Evolutionary conservation across 139 green algal species (phyloP).

Genomic region (Chlorella sorokiniana): DNA sequence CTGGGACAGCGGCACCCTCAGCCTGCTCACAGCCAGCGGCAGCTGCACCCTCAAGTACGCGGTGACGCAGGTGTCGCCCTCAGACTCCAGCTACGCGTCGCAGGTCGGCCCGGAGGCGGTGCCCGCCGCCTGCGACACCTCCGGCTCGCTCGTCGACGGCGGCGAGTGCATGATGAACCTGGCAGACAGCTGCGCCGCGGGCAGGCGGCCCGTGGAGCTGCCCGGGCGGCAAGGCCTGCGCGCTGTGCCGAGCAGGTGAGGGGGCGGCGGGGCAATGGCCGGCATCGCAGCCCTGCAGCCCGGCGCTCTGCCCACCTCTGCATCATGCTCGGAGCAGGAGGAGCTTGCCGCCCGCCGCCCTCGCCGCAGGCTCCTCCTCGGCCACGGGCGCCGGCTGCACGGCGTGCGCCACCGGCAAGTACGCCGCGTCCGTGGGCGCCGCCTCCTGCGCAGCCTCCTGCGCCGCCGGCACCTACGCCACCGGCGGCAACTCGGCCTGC

Average conservation of each 20-base stretch:
- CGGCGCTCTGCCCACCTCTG: not conserved
- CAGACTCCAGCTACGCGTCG: not conserved
- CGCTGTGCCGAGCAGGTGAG: slow-evolving; percentile 14
- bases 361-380: not conserved
- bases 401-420: slow-evolving; percentile 11
- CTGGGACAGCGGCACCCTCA: slow-evolving; percentile 6
- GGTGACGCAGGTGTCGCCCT: not conserved
- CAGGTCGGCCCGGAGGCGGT: not conserved
- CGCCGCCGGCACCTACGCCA: slow-evolving; percentile 1
- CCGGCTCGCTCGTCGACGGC: not conserved
- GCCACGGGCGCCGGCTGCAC: not conserved
- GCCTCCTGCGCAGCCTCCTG: not conserved
- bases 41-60: slow-evolving; percentile 11
- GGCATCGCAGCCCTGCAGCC: not conserved
- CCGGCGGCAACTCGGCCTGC: not conserved
- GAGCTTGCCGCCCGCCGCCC: not conserved
- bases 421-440: not conserved
- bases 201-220: not conserved
- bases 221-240: slow-evolving; percentile 14
- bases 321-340: not conserved
- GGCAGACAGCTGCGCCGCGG: not conserved
- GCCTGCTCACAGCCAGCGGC: not conserved
- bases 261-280: not conserved
- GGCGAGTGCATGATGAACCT: not conserved
- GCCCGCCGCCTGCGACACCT: not conserved